Percentiles rank a stretch among this genome's conserved stretches.
Conservation (phyloP, 768 basidiomycete species). For the Amanita pallidorosea region DNA sequence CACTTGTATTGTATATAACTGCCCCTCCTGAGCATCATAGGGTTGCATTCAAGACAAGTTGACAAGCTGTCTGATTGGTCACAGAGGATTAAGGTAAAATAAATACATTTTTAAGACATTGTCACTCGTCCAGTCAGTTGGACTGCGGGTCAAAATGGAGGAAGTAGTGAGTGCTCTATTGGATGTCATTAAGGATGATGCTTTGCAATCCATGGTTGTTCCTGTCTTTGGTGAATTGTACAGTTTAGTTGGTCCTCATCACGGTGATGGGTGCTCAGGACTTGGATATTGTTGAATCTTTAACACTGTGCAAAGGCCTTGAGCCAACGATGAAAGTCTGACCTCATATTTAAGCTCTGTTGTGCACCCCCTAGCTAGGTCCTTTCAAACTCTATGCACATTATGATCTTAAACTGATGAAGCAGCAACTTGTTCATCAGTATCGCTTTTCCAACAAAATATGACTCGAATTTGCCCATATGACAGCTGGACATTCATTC, state of each 20-base stretch:
- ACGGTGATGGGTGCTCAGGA: background rate
- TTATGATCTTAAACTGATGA: no score
- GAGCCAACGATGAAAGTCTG: no score
- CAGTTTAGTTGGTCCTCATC: background rate
- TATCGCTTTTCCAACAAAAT: no score
- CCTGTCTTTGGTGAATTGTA: background rate
- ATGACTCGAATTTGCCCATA: no score
- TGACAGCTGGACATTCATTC: no score
- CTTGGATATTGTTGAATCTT: no score
- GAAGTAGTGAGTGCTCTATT: slow-evolving; percentile 12
- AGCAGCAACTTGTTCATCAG: no score
- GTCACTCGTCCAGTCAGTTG: slow-evolving; percentile 12
- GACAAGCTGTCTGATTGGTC: slow-evolving; percentile 5
- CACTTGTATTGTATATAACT: background rate
- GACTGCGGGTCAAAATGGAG: slow-evolving; percentile 10
- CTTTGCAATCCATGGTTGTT: background rate
- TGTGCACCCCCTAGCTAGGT: no score
- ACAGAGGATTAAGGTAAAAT: slow-evolving; percentile 16
- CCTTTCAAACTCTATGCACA: no score
- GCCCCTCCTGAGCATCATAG: no score
- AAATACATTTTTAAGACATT: slow-evolving; percentile 12
- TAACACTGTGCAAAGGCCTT: no score
- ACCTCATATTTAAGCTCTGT: no score
- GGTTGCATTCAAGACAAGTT: background rate
- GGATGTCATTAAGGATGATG: slow-evolving; percentile 11